These are phyloP conservation scores for Erodium maritimum DNA, from an alignment of 345 rosid species.

Conservation along the genomic window DNA sequence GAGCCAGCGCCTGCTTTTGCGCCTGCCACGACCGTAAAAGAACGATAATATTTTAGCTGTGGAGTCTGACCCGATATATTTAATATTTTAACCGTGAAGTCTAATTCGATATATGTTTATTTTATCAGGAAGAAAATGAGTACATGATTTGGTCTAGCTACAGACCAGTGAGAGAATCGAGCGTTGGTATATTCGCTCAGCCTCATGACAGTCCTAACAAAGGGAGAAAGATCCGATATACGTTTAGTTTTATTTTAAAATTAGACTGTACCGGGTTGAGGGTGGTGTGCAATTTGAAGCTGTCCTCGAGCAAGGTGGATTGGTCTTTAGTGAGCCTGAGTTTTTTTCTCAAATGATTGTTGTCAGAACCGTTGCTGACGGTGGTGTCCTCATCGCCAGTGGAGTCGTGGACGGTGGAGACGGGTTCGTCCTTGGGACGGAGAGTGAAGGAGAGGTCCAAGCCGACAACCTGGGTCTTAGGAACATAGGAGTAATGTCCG, in stretches of 20 bases:
- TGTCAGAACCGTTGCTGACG: not conserved
- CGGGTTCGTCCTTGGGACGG: not conserved
- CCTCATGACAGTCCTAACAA: no score
- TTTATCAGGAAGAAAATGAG: no score
- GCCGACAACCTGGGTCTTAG: not conserved
- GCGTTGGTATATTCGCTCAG: no score
- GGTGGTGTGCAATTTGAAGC: constrained; percentile 18
- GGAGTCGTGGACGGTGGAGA: not conserved
- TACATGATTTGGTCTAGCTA: no score
- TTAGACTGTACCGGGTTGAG: constrained; percentile 16
- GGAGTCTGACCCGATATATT: no score
- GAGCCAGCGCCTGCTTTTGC: constrained; percentile 25
- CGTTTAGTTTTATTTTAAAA: no score
- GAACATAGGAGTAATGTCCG: not conserved
- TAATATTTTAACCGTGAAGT: no score
- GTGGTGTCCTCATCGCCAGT: not conserved
- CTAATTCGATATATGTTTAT: no score
- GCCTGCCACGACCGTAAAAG: constrained; percentile 17
- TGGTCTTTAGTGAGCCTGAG: constrained; percentile 25
- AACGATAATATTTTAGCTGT: no score
- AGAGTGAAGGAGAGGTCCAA: constrained; percentile 17
- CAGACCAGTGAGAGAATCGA: no score
- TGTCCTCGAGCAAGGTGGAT: constrained; percentile 19
- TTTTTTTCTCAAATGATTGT: constrained; percentile 16
- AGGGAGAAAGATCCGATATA: no score